Conservation (phyloP, 202 grass and related monocot species). For the Schoenoplectus tabernaemontani region DNA sequence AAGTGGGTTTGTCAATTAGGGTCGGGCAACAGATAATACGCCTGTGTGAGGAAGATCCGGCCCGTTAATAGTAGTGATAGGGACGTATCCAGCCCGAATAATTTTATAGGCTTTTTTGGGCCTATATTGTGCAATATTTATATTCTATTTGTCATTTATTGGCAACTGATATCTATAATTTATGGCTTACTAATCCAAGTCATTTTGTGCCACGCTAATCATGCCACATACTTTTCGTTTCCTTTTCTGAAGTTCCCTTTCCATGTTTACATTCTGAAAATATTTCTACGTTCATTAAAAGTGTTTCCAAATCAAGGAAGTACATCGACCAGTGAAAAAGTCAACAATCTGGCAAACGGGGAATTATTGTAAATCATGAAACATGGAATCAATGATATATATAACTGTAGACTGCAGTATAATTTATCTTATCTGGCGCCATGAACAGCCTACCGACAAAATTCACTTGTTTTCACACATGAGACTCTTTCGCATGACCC, state of each 20-base stretch:
- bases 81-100: not conserved
- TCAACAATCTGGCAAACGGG: not conserved
- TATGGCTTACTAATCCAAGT: too few relatives aligned
- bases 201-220: too few relatives aligned
- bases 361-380: slow-evolving; percentile 1
- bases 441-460: not conserved
- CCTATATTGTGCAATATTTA: not conserved
- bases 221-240: too few relatives aligned
- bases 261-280: not conserved
- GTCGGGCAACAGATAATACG: not conserved
- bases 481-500: not conserved
- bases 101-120: not conserved
- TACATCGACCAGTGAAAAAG: not conserved
- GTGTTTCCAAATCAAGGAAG: not conserved
- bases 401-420: too few relatives aligned
- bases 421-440: not conserved
- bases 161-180: not conserved
- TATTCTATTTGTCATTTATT: not conserved
- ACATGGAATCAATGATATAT: not conserved
- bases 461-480: not conserved
- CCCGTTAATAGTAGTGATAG: not conserved
- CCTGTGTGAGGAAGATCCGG: not conserved
- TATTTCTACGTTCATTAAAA: not conserved
- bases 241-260: not conserved
- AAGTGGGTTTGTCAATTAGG: not conserved